Evolutionary conservation across 441 rosid genomes (phyloP).

Genomic region (Rhodomyrtus psidioides): DNA sequence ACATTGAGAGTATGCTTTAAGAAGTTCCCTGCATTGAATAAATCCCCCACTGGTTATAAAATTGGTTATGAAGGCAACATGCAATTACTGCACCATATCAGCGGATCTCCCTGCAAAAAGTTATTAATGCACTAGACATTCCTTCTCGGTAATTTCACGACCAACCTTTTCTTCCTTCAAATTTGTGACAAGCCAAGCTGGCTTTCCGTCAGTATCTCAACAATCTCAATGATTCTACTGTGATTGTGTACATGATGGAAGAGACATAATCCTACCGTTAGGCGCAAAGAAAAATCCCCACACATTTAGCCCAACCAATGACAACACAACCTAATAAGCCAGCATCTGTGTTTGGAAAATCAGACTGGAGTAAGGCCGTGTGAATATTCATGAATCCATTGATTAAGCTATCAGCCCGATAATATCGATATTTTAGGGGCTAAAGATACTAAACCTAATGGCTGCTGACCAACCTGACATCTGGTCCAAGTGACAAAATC

Average conservation of each 20-base stretch:
- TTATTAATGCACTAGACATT: neutral
- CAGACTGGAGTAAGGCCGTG: neutral
- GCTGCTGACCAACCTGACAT: neutral
- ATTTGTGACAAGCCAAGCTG: neutral
- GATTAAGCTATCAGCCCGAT: neutral
- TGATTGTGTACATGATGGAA: neutral
- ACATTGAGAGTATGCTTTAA: slow-evolving; percentile 78
- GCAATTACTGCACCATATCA: neutral
- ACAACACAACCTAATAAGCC: neutral
- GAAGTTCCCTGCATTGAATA: slow-evolving; percentile 55
- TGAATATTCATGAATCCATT: neutral
- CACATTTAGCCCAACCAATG: neutral
- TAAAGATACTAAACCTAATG: neutral
- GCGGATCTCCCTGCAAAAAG: neutral
- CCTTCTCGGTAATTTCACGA: neutral
- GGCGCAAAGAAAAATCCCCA: neutral
- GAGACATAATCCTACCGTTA: neutral
- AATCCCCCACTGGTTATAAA: neutral
- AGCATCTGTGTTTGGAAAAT: neutral
- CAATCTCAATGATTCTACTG: neutral
- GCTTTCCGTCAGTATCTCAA: neutral
- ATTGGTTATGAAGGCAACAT: neutral
- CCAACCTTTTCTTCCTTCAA: neutral
- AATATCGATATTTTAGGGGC: neutral
- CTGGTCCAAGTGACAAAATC: neutral